Base-by-base conservation (phyloP, 306 rosid genomes). In the Corylus americana region DNA sequence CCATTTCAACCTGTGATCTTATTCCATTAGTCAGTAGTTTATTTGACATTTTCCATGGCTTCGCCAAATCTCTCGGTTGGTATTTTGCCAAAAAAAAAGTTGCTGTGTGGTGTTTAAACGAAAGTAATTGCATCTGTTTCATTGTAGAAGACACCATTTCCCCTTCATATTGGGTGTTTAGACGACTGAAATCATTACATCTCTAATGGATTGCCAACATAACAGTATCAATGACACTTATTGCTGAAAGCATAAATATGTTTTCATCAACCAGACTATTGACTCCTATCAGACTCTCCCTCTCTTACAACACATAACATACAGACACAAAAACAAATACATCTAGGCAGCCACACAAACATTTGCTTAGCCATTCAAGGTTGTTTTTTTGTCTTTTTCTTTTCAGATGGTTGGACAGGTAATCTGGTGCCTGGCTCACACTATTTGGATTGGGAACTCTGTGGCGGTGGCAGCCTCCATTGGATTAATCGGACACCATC, bases 391-490 rank as follows among this genome's bases (percentile, higher is more conserved):
- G 2, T 1, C 2, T 31, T 3, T 31, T 31, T 79, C 7, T 49
- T 53, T 78, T 25, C 58, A 94, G 98, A 86, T 94, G 93, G 97
- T 83, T 77, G 98, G 98, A 42, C 98, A 92, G 88, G 97, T 94
- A 10, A 85, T 94, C 1, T 94, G 98, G 98, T 94, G 98, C 83
- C 82, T 92, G 59, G 98, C 97, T 71, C 98, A 92, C 83, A 91
- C 97, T 48, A 12, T 92, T 29, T 94, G 98, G 98, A 94, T 92
- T 18, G 97, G 98, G 79, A 94, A 90, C 82, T 90, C 97, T 0
- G 92, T 92, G 80, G 87, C 92, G 11, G 95, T 81, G 74, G 97
- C 97, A 61, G 97, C 97, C 54, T 95, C 98, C 47, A 1, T 95
- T 70, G 98, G 92, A 61, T 83, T 95, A 78, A 90, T 95, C 72